Base-by-base conservation (phyloP, 306 rosid species). In the Prunus davidiana region DNA sequence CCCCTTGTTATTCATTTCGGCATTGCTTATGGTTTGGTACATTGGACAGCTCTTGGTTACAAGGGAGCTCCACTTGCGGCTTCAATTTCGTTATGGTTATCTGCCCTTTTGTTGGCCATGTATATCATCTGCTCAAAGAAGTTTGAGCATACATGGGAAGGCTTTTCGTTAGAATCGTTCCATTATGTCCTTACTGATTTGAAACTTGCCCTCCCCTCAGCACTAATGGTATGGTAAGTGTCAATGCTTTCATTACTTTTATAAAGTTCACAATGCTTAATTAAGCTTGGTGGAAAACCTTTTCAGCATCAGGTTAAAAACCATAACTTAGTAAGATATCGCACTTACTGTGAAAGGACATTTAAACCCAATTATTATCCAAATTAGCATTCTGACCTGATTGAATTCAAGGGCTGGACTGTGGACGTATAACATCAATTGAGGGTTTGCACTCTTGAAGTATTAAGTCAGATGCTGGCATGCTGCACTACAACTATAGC, bases 161-260 rank as follows among this genome's bases (percentile, higher is more conserved):
- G 96, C n/a, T 86, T 94, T 82, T 90, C 97, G 13, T 24, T 55
- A 14, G 79, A 87, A 11, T 84, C 93, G 24, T 80, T 89, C 54
- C 12, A 64, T 76, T 86, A 80, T 12, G 51, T 94, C 27, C 12
- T 86, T 4, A 56, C 84, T 18, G 82, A 80, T 75, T 73, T 94
- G 60, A 94, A 84, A 86, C 88, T 94, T 22, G 89, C 98, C 54
- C 65, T 94, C 51, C 89, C 98, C 41, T 94, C 97, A 25, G 93
- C 91, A 1, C 91, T 88, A 38, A 94, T 90, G 98, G 85, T 90
- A 16, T 90, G 98, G 97, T 91, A 73, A 86, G 91, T 74, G 6
- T 69, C 63, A 30, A 30, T 27, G 8, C 0, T 56, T 52, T 72
- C 55, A 56, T 68, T 47, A 30, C 58, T 64, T 75, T 2, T 10